phyloP scores from a whole-genome alignment of 2,329 filamentous ascomycete species.

The Hypoxylon sp. region DNA sequence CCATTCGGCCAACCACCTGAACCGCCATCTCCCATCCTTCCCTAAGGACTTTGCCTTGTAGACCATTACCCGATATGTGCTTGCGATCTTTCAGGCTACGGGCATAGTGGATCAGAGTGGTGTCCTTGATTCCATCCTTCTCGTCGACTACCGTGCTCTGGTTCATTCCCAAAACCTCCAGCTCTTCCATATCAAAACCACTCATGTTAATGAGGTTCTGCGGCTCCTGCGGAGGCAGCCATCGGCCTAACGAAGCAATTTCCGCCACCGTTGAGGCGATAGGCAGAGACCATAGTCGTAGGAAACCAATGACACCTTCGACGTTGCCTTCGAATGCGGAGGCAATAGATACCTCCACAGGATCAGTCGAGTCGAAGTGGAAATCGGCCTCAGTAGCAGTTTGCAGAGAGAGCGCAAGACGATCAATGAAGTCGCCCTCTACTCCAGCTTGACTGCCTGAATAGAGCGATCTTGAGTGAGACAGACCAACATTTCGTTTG shows the following conservation, averaged over 20 bases:
- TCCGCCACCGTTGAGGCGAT: conserved; percentile 82
- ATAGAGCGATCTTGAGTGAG: conserved; percentile 52
- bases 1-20: conserved; percentile 81
- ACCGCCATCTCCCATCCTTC: conserved; percentile 93
- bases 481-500: conserved; percentile 49
- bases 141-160: conserved; percentile 64
- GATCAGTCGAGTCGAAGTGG: conserved; percentile 76
- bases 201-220: conserved; percentile 65
- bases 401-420: conserved; percentile 75
- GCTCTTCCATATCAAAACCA: conserved; percentile 81
- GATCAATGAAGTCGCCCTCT: conserved; percentile 75
- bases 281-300: conserved; percentile 82
- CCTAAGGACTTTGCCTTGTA: conserved; percentile 50
- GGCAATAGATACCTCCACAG: conserved; percentile 82
- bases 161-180: conserved; percentile 80
- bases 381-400: conserved; percentile 75
- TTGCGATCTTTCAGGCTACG: conserved; percentile 68
- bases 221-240: conserved; percentile 72
- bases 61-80: conserved; percentile 52
- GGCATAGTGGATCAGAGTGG: conserved; percentile 80
- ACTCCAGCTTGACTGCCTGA: conserved; percentile 54
- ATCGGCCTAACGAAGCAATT: conserved; percentile 82
- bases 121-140: conserved; percentile 76
- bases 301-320: conserved; percentile 76
- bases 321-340: conserved; percentile 84